phyloP scores from a whole-genome alignment of 2,329 filamentous ascomycete genomes.

The Orbilia javanica region DNA sequence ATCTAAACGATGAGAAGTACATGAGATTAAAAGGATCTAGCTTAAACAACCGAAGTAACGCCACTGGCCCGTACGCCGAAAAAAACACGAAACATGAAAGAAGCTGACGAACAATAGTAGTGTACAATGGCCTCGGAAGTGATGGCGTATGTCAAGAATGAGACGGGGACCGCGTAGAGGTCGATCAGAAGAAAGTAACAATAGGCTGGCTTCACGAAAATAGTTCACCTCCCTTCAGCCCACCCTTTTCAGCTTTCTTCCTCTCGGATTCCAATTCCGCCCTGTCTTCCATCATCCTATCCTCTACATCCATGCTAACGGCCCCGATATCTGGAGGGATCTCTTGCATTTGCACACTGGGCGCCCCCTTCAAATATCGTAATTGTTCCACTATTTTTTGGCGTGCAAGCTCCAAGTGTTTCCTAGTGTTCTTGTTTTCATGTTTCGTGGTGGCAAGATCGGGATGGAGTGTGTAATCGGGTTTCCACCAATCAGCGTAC shows the following conservation, averaged over 20 bases:
- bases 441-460: constrained; percentile 82
- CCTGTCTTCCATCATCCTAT: constrained; percentile 76
- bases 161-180: too few relatives aligned
- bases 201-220: background rate
- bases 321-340: constrained; percentile 62
- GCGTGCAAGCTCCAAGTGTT: constrained; percentile 81
- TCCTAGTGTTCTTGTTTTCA: constrained; percentile 82
- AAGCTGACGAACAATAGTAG: background rate
- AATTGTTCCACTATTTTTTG: constrained; percentile 86
- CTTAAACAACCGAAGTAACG: constrained; percentile 32
- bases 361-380: constrained; percentile 83
- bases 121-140: background rate
- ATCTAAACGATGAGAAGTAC: background rate
- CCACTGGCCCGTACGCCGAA: constrained; percentile 11
- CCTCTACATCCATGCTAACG: constrained; percentile 70
- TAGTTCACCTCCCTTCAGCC: constrained; percentile 36
- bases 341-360: constrained; percentile 85
- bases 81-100: background rate
- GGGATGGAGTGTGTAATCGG: constrained; percentile 88
- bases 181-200: background rate
- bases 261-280: constrained; percentile 72
- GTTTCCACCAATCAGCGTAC: constrained; percentile 88
- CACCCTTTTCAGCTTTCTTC: constrained; percentile 43
- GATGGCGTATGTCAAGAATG: background rate
- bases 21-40: background rate